Conservation (phyloP, 2,329 filamentous ascomycete species). For the Stachybotrys chartarum region DNA sequence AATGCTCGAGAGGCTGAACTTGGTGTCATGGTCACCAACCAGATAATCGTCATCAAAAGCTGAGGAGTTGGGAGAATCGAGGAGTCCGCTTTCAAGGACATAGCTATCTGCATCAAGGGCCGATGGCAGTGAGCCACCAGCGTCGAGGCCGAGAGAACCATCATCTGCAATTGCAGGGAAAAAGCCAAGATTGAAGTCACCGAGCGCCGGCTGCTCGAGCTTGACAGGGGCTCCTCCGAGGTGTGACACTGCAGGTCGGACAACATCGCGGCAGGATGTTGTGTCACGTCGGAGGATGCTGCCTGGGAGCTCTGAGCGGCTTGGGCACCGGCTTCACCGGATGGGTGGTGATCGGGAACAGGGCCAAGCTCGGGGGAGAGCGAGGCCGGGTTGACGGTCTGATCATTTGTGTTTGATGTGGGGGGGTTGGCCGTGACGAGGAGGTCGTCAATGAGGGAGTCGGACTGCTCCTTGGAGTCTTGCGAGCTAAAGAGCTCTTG, state of each 20-base stretch:
- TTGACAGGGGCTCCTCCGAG: slow-evolving; percentile 59
- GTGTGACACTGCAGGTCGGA: slow-evolving; percentile 99
- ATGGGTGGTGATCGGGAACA: slow-evolving; percentile 32
- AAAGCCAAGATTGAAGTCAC: slow-evolving; percentile 32
- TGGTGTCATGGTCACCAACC: slow-evolving; percentile 44
- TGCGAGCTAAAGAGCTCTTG: slow-evolving; percentile 50
- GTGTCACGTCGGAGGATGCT: slow-evolving; percentile 82
- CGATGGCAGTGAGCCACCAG: slow-evolving; percentile 62
- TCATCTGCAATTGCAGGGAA: slow-evolving; percentile 49
- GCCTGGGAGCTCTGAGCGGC: slow-evolving; percentile 16
- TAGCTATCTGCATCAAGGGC: slow-evolving; percentile 66
- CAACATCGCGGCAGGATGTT: slow-evolving; percentile 99
- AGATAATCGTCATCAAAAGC: slow-evolving; percentile 61
- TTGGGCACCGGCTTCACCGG: slow-evolving; percentile 11
- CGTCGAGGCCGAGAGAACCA: slow-evolving; percentile 60
- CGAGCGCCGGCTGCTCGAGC: slow-evolving; percentile 33
- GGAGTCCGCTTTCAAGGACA: slow-evolving; percentile 69
- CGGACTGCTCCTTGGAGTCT: slow-evolving; percentile 21
- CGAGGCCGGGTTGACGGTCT: slow-evolving; percentile 54
- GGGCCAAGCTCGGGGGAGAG: slow-evolving; percentile 51
- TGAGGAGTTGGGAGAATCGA: slow-evolving; percentile 63
- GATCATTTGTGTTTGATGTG: slow-evolving; percentile 16
- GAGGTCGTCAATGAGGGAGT: slow-evolving; percentile 34
- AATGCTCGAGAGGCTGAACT: neutral
- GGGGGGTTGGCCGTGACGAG: slow-evolving; percentile 27